Base-by-base conservation (phyloP, 345 rosid species). In the Cardamine resedifolia region DNA sequence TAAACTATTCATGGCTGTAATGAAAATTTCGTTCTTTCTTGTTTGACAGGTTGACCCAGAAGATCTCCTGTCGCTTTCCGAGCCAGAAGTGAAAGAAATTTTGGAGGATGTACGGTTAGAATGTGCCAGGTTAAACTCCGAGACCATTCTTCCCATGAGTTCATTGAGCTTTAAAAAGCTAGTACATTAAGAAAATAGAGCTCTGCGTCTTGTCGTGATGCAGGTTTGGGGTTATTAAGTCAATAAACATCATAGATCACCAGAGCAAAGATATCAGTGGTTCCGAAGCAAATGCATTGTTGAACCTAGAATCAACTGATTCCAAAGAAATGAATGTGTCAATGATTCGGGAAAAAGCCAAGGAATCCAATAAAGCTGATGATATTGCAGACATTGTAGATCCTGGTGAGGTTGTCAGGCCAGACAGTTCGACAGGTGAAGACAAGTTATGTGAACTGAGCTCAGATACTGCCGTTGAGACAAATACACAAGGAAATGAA, bases 171-270 rank as follows among this genome's bases (percentile, higher is more conserved):
- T 5, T 36, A 1, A 8, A 14, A 78, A 59, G 43, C 65, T 49
- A 16, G 31, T 71, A 41, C 23, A 47, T 38, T 52, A 67, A 72
- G 74, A 74, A 64, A 69, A 51, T 12, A 69, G 23, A 41, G 47
- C 58, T 51, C 48, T 73, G 47, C 16, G 27, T 49, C 50, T 30
- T 49, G 52, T 26, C 36, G 7, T 77, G 72, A 77, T 85, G 85
- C 90, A 95, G 99, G 89, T 91, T 91, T 87, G 99, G 99, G 66
- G 59, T 81, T 43, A 86, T 95, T 18, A 90, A 81, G 80, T 88
- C 96, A 28, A 68, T 90, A 59, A 88, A 90, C 78, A 70, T 90
- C 43, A 82, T 87, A 78, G 83, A 78, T 83, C 71, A 67, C 33
- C 68, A 50, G 64, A 60, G 68, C 27, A 33, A 34, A 75, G 62